Conservation (phyloP, 1,139 yeast species). For the Entelexis paramagnoliae region DNA sequence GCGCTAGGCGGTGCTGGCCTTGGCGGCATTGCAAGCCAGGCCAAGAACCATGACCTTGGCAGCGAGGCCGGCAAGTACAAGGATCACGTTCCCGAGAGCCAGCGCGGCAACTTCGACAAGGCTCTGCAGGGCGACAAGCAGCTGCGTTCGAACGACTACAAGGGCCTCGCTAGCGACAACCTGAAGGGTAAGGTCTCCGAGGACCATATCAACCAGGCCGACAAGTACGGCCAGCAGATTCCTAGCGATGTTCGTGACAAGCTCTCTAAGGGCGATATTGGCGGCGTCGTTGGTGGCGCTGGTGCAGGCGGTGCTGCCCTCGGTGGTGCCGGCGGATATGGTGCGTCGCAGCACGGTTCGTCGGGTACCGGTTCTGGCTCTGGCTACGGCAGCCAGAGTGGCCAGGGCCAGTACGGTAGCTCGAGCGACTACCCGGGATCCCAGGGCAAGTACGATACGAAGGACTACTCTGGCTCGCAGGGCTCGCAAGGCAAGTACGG, state of each 20-base stretch:
- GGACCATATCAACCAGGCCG: neutral
- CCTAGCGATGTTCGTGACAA: conserved; percentile 10
- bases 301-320: conserved; percentile 4
- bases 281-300: conserved; percentile 3
- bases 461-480: neutral
- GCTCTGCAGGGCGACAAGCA: neutral
- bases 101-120: conserved; percentile 12
- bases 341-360: neutral
- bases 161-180: neutral
- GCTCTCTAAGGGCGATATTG: conserved; percentile 6
- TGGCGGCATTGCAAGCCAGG: conserved; percentile 7
- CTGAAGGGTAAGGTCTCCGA: neutral
- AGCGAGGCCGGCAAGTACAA: conserved; percentile 6
- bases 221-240: conserved; percentile 7
- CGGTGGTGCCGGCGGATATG: conserved; percentile 1
- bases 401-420: neutral
- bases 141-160: neutral
- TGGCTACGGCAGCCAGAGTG: neutral
- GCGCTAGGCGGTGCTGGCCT: conserved; percentile 14
- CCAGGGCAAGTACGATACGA: neutral
- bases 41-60: neutral
- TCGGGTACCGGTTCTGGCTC: conserved; percentile 7
- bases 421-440: neutral
- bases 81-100: conserved; percentile 4
- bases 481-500: conserved; percentile 5